Evolutionary conservation across 2,329 filamentous ascomycete genomes (phyloP).

Genomic region (Graphilbum sp.): DNA sequence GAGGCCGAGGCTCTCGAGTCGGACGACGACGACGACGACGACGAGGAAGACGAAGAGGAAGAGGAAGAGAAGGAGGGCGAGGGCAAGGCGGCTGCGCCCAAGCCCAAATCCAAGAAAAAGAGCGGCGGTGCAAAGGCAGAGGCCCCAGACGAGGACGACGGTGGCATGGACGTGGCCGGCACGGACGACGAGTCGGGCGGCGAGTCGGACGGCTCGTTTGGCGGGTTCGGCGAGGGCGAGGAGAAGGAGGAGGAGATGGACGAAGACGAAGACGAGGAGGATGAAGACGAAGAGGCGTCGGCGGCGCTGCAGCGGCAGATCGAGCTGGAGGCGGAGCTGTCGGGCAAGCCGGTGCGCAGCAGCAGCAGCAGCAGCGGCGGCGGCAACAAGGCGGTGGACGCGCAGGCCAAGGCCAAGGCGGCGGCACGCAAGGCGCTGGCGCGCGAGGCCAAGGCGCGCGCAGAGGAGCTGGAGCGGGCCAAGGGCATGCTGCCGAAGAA

Average conservation of each 20-base stretch:
- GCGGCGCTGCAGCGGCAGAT: constrained; percentile 59
- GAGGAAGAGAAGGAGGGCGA: constrained; percentile 13
- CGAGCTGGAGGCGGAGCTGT: constrained; percentile 85
- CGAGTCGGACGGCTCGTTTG: constrained; percentile 35
- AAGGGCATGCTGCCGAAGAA: constrained; percentile 98
- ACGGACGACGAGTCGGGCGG: constrained; percentile 30
- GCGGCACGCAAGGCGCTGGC: constrained; percentile 53
- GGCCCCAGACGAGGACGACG: constrained; percentile 29
- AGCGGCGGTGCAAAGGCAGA: constrained; percentile 20
- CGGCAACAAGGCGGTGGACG: constrained; percentile 20
- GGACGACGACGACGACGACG: constrained; percentile 31
- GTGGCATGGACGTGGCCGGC: constrained; percentile 29
- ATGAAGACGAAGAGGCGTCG: constrained; percentile 44
- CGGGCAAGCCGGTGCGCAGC: constrained; percentile 42
- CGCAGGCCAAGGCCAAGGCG: constrained; percentile 44
- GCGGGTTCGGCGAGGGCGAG: constrained; percentile 32
- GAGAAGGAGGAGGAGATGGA: constrained; percentile 17
- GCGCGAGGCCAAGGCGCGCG: constrained; percentile 57
- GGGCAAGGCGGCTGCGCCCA: too few species aligned
- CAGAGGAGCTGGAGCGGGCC: constrained; percentile 77
- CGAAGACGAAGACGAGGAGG: constrained; percentile 23
- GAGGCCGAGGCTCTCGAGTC: constrained; percentile 68
- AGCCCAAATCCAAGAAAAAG: too few species aligned
- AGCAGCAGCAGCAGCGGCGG: too few species aligned
- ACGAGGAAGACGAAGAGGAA: constrained; percentile 25